Conservation (phyloP, 495 filamentous ascomycete species). For the Trichoderma asperelloides region DNA sequence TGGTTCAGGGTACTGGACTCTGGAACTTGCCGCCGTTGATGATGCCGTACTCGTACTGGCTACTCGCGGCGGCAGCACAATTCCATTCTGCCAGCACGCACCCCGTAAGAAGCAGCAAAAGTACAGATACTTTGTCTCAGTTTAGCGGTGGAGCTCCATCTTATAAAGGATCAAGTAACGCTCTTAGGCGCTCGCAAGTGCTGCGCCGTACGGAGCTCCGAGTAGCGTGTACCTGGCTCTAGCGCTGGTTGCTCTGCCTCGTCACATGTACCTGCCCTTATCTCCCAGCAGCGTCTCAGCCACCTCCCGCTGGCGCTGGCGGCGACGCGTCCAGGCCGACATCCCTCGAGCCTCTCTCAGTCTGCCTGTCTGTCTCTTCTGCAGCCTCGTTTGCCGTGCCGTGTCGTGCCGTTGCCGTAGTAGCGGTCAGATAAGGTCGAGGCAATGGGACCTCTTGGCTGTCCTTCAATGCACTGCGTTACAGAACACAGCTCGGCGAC, state of each 20-base stretch:
- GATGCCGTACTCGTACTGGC: not conserved
- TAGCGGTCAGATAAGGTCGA: no score
- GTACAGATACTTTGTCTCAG: not conserved
- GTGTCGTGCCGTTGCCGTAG: not conserved
- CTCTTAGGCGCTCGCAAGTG: not conserved
- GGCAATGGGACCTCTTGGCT: no score
- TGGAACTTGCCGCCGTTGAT: not conserved
- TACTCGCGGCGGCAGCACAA: not conserved
- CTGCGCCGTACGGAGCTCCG: not conserved
- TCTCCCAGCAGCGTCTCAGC: conserved; percentile 7
- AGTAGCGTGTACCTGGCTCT: conserved; percentile 6
- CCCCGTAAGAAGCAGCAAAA: not conserved
- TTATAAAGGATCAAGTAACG: conserved; percentile 1
- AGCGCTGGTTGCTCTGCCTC: not conserved
- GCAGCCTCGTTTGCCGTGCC: not conserved
- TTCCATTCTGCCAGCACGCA: not conserved
- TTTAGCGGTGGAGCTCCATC: not conserved
- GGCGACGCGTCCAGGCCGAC: not conserved
- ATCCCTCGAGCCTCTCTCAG: not conserved
- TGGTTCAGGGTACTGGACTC: not conserved
- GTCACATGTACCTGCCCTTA: not conserved
- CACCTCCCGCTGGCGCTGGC: conserved; percentile 2
- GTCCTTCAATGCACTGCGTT: no score
- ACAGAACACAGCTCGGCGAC: no score
- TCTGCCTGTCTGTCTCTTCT: not conserved